A percentile compares a stretch with the other conserved stretches of the same genome.
phyloP scores from a whole-genome alignment of 2,329 filamentous ascomycete genomes.

The Venturiaceae sp. region DNA sequence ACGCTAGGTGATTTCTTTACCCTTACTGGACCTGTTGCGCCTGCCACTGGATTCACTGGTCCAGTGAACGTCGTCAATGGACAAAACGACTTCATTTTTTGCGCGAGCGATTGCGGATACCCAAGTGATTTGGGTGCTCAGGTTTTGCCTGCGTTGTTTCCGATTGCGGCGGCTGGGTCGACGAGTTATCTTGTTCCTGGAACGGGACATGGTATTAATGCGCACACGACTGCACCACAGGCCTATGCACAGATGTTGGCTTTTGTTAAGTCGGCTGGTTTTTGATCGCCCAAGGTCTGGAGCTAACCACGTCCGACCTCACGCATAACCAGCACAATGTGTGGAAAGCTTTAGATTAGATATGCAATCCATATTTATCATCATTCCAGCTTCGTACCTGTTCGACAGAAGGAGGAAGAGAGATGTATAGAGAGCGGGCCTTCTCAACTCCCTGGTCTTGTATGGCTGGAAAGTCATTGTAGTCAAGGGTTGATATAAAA shows the following conservation, averaged over 20 bases:
- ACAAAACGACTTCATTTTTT: constrained; percentile 3
- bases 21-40: background rate
- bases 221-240: background rate
- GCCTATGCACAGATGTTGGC: constrained; percentile 1
- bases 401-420: too few relatives aligned
- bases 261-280: background rate
- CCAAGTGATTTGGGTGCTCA: background rate
- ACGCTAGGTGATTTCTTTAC: constrained; percentile 1
- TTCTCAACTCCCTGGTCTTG: too few relatives aligned
- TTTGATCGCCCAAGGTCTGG: background rate
- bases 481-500: too few relatives aligned
- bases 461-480: too few relatives aligned
- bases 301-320: too few relatives aligned
- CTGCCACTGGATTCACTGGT: background rate
- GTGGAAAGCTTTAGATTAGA: too few relatives aligned
- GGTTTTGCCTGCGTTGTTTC: background rate
- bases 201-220: constrained; percentile 4
- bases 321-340: too few relatives aligned
- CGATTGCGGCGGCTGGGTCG: background rate
- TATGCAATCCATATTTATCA: too few relatives aligned
- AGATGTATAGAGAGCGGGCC: too few relatives aligned
- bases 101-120: constrained; percentile 3
- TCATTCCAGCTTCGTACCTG: too few relatives aligned
- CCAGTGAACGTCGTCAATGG: constrained; percentile 6
- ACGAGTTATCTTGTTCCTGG: constrained; percentile 2